phyloP scores from a whole-genome alignment of 164 flowering plant genomes.

The Aristolochia fimbriata region DNA sequence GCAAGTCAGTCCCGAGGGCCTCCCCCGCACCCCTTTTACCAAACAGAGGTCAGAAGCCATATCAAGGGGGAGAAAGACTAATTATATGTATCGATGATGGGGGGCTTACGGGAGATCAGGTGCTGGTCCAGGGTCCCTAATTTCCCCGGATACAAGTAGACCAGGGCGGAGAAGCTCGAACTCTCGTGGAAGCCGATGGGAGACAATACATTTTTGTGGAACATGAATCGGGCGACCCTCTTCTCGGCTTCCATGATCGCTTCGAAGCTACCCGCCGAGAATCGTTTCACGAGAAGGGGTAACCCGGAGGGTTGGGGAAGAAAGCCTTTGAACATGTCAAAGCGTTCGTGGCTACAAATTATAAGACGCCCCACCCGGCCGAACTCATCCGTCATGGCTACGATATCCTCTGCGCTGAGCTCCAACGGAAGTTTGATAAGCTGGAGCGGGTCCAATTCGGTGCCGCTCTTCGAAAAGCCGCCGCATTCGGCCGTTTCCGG shows the following conservation, averaged over 20 bases:
- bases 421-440: slow-evolving; percentile 12
- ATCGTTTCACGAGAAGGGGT: slow-evolving; percentile 19
- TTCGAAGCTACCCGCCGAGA: slow-evolving; percentile 1
- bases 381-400: slow-evolving; percentile 12
- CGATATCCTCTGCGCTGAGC: slow-evolving; percentile 17
- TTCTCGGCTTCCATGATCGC: slow-evolving; percentile 26
- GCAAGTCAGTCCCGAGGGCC: slow-evolving; percentile 12
- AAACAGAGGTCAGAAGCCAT: neutral
- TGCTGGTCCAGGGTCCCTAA: slow-evolving; percentile 13
- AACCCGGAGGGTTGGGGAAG: neutral
- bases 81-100: too few relatives aligned
- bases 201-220: slow-evolving; percentile 22
- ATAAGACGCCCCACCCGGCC: neutral
- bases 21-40: slow-evolving; percentile 9
- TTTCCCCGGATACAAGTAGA: slow-evolving; percentile 10
- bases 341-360: slow-evolving; percentile 1
- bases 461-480: neutral
- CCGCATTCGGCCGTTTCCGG: neutral
- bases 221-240: slow-evolving; percentile 20
- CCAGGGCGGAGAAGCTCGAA: slow-evolving; percentile 13
- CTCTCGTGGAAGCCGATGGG: slow-evolving; percentile 21
- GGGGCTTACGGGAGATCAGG: slow-evolving; percentile 15
- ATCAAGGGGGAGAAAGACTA: neutral
- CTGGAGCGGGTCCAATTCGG: neutral
- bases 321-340: slow-evolving; percentile 13